A percentile compares a stretch with the other conserved stretches of the same genome.
Evolutionary conservation across 192 early-diverging fungal genomes (phyloP).

Genomic region (Entophlyctis luteolus): DNA sequence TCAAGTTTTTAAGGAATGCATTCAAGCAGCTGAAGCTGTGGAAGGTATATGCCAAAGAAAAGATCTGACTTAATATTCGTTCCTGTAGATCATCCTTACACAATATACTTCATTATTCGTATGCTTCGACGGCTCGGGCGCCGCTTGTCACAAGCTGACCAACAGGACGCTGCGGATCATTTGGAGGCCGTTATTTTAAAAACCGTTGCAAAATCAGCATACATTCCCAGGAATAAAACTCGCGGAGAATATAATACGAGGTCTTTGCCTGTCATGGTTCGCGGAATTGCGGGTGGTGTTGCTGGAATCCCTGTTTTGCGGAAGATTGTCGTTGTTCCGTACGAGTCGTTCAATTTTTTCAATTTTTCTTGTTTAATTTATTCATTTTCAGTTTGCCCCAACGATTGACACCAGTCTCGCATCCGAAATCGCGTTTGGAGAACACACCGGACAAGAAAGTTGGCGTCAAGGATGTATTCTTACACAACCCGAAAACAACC

Average conservation of each 20-base stretch:
- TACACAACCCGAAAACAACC: conserved; percentile 74
- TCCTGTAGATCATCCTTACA: conserved; percentile 52
- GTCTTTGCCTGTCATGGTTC: conserved; percentile 29
- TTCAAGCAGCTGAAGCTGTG: conserved; percentile 62
- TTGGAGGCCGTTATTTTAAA: conserved; percentile 44
- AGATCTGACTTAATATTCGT: background rate
- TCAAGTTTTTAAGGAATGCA: conserved; percentile 69
- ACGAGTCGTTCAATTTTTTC: background rate
- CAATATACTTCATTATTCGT: conserved; percentile 61
- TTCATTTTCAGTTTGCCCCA: conserved; percentile 44
- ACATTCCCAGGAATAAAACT: background rate
- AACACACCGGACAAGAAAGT: conserved; percentile 9
- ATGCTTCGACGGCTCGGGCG: conserved; percentile 62
- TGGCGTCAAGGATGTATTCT: conserved; percentile 60
- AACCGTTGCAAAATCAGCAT: conserved; percentile 6
- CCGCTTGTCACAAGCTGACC: conserved; percentile 62
- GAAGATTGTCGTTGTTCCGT: conserved; percentile 36
- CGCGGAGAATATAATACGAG: background rate
- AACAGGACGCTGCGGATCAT: conserved; percentile 55
- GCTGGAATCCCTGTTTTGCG: conserved; percentile 40
- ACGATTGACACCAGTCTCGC: conserved; percentile 55
- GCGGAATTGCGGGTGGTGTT: conserved; percentile 30
- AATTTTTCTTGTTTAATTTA: background rate
- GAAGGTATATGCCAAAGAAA: conserved; percentile 50
- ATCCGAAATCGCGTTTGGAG: conserved; percentile 42